Percentiles rank a stretch among this genome's conserved stretches.
phyloP scores from a whole-genome alignment of 2,329 filamentous ascomycete genomes.

The Fusarium goolgardi region DNA sequence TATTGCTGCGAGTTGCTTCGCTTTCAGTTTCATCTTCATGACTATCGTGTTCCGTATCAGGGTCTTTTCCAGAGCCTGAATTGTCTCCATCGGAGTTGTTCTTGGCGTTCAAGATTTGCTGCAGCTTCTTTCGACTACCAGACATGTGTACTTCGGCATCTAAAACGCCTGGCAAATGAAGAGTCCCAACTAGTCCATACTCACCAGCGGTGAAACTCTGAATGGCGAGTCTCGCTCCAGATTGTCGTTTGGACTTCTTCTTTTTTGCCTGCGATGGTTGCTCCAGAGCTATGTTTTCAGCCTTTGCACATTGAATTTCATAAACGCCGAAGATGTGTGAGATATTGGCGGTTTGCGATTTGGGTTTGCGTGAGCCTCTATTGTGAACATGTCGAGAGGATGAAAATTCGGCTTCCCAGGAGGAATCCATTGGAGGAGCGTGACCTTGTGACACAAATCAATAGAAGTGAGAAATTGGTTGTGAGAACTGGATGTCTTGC shows the following conservation, averaged over 20 bases:
- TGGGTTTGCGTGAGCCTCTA: background rate
- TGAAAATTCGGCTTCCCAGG: background rate
- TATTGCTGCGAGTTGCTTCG: background rate
- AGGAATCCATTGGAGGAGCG: background rate
- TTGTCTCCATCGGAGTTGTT: rapidly evolving
- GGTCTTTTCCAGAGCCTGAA: background rate
- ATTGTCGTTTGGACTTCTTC: background rate
- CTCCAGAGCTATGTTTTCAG: background rate
- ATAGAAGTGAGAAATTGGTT: background rate
- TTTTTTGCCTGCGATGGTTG: background rate
- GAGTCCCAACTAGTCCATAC: background rate
- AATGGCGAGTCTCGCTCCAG: background rate
- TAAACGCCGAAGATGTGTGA: constrained; percentile 10
- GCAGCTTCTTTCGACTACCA: constrained; percentile 13
- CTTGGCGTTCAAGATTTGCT: background rate
- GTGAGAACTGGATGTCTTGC: background rate
- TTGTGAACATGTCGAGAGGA: constrained; percentile 15
- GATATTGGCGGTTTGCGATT: background rate
- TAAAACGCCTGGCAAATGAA: constrained; percentile 2
- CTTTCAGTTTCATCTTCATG: background rate
- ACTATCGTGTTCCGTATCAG: background rate
- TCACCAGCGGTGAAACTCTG: background rate
- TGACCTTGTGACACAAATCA: rapidly evolving
- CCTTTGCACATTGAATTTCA: constrained; percentile 12
- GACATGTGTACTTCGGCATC: constrained; percentile 13